A percentile compares a stretch with the other conserved stretches of the same genome.
Evolutionary conservation across 495 filamentous ascomycete genomes (phyloP).

Genomic region (Neurospora sublineolata): DNA sequence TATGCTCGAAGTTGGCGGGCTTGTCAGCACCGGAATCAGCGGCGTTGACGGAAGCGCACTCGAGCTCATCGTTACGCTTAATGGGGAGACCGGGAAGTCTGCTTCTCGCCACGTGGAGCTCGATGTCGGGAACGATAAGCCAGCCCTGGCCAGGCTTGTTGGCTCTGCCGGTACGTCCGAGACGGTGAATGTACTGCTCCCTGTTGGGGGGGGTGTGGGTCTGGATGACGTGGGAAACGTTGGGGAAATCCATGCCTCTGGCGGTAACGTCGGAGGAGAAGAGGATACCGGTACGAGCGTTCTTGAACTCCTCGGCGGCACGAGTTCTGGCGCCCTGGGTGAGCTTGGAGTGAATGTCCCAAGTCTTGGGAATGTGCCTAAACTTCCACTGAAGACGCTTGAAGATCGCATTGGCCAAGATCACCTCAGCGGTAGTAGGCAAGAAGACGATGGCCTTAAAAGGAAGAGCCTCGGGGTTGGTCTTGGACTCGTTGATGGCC

Average conservation of each 20-base stretch:
- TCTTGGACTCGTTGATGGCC: slow-evolving; percentile 30
- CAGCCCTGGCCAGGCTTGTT: slow-evolving; percentile 72
- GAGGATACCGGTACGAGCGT: slow-evolving; percentile 53
- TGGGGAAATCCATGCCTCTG: slow-evolving; percentile 93
- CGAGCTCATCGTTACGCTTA: slow-evolving; percentile 35
- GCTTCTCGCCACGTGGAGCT: slow-evolving; percentile 36
- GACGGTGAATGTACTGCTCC: slow-evolving; percentile 81
- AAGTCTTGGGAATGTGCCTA: slow-evolving; percentile 30
- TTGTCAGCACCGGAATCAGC: slow-evolving; percentile 21
- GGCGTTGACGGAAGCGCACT: slow-evolving; percentile 39
- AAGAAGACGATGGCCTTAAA: slow-evolving; percentile 95
- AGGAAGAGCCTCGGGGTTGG: slow-evolving; percentile 35
- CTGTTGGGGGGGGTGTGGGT: slow-evolving; percentile 56
- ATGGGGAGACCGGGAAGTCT: slow-evolving; percentile 57
- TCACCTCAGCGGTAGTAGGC: slow-evolving; percentile 61
- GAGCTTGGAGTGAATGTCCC: slow-evolving; percentile 71
- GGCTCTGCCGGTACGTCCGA: slow-evolving; percentile 63
- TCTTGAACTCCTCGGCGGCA: slow-evolving; percentile 61
- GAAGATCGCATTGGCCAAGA: slow-evolving; percentile 52
- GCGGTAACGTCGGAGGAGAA: slow-evolving; percentile 92
- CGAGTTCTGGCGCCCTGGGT: slow-evolving; percentile 54
- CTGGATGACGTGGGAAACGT: slow-evolving; percentile 85
- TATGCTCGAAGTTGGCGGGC: slow-evolving; percentile 26
- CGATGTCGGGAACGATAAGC: slow-evolving; percentile 53
- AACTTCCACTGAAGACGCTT: slow-evolving; percentile 30